Percentiles rank a stretch among this genome's conserved stretches.
phyloP scores from a whole-genome alignment of 352 stramenopile genomes.

The Phytophthora fragariae region DNA sequence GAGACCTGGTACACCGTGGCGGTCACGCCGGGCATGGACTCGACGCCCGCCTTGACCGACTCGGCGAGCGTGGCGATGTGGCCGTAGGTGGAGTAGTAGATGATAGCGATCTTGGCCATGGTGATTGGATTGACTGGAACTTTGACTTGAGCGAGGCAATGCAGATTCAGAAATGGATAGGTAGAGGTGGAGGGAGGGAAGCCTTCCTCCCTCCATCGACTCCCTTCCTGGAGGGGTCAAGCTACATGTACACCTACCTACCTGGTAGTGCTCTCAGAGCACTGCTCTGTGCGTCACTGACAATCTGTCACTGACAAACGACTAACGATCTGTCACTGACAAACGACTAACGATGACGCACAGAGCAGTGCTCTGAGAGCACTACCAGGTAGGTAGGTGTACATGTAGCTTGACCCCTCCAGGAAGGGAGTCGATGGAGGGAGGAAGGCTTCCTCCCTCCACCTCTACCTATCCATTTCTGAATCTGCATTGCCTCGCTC shows the following conservation, averaged over 20 bases:
- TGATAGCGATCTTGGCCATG: slow-evolving; percentile 41
- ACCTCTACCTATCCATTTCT: slow-evolving; percentile 15
- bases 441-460: neutral
- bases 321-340: no score
- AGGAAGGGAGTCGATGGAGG: no score
- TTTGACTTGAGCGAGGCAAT: slow-evolving; percentile 14
- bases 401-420: neutral
- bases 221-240: neutral
- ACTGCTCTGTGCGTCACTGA: no score
- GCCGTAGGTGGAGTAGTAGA: slow-evolving; percentile 44
- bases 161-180: slow-evolving; percentile 32
- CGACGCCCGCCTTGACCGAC: slow-evolving; percentile 27
- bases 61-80: slow-evolving; percentile 33
- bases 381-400: no score
- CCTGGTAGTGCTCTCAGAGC: no score
- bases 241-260: no score
- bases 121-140: slow-evolving; percentile 3
- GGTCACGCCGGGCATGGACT: slow-evolving; percentile 34
- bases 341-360: no score
- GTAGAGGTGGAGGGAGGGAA: neutral
- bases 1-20: slow-evolving; percentile 30
- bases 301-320: no score
- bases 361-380: no score
- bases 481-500: slow-evolving; percentile 26
- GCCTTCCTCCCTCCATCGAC: no score